Evolutionary conservation across 805 yeast species (phyloP).

Genomic region (Yamadazyma phyllophila): DNA sequence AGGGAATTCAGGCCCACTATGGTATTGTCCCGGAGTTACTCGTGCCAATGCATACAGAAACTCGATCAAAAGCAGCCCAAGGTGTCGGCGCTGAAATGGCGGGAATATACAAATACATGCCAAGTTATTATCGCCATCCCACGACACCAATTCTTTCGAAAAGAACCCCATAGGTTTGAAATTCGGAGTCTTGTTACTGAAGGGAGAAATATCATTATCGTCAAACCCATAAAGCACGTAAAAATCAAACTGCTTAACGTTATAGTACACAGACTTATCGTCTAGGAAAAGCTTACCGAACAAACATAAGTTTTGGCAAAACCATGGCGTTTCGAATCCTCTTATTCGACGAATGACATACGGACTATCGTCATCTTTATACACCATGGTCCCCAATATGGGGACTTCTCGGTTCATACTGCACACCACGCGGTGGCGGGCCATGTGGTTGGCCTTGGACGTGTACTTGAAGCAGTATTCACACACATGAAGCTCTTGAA

Average conservation of each 20-base stretch:
- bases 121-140: conserved; percentile 72
- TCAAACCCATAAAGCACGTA: conserved; percentile 64
- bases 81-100: conserved; percentile 75
- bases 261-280: conserved; percentile 83
- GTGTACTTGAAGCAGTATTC: conserved; percentile 84
- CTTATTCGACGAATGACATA: conserved; percentile 60
- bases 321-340: conserved; percentile 62
- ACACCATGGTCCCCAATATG: conserved; percentile 65
- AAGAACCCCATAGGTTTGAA: conserved; percentile 82
- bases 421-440: conserved; percentile 51
- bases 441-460: conserved; percentile 41
- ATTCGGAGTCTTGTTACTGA: conserved; percentile 6
- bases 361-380: conserved; percentile 50
- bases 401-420: conserved; percentile 28
- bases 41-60: conserved; percentile 76
- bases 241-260: conserved; percentile 76
- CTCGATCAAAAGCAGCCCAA: conserved; percentile 80
- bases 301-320: conserved; percentile 78
- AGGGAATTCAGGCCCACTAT: conserved; percentile 93
- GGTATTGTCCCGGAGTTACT: conserved; percentile 48
- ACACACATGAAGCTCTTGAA: conserved; percentile 67
- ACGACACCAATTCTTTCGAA: conserved; percentile 79
- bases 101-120: conserved; percentile 93
- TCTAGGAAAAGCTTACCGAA: conserved; percentile 87
- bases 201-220: conserved; percentile 11